Conservation (phyloP, 345 rosid species). For the Melastoma malabathricum region DNA sequence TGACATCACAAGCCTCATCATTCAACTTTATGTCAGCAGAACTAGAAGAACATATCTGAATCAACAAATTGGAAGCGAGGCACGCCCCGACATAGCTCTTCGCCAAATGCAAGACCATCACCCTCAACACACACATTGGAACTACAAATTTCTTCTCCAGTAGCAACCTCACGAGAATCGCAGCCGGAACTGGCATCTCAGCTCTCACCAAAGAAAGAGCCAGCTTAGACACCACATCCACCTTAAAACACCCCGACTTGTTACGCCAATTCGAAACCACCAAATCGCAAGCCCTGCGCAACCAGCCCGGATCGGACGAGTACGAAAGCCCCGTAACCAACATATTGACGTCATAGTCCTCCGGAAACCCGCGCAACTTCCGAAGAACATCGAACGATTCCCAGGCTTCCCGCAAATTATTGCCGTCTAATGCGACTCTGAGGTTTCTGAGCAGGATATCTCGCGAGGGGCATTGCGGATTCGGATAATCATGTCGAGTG, state of each 20-base stretch:
- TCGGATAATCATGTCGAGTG: too few species aligned
- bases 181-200: slow-evolving; percentile 44
- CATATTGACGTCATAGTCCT: slow-evolving; percentile 18
- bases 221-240: slow-evolving; percentile 34
- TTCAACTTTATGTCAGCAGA: slow-evolving; percentile 24
- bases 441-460: slow-evolving; percentile 38
- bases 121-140: slow-evolving; percentile 19
- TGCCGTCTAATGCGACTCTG: slow-evolving; percentile 39
- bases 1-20: slow-evolving; percentile 61
- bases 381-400: slow-evolving; percentile 42
- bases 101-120: slow-evolving; percentile 60
- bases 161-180: slow-evolving; percentile 40
- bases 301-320: slow-evolving; percentile 46
- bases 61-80: slow-evolving; percentile 53
- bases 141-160: slow-evolving; percentile 30
- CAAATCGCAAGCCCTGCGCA: slow-evolving; percentile 41
- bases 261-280: slow-evolving; percentile 28
- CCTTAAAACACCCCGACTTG: slow-evolving; percentile 22
- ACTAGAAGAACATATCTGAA: slow-evolving; percentile 39
- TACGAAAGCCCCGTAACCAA: slow-evolving; percentile 46
- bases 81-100: slow-evolving; percentile 55
- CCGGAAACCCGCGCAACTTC: slow-evolving; percentile 49
- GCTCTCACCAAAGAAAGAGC: slow-evolving; percentile 59
- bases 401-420: slow-evolving; percentile 49
- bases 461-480: too few species aligned